phyloP scores from a whole-genome alignment of 1,284 basidiomycete species.

The Apiotrichum sp. region DNA sequence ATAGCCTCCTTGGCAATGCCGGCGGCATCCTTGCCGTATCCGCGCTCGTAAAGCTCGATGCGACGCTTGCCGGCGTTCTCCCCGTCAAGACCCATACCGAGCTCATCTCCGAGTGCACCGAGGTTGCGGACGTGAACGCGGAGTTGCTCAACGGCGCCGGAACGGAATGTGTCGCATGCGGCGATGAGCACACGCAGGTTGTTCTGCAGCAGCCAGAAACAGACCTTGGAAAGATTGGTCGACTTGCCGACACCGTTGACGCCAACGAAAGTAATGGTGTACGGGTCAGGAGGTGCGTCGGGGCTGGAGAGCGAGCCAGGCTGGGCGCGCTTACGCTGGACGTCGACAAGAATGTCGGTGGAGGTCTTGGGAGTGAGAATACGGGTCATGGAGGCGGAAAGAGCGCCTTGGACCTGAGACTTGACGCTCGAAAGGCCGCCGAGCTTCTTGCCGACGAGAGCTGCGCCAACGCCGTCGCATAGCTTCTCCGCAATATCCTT shows the following conservation, averaged over 20 bases:
- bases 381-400: constrained; percentile 81
- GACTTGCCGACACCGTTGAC: constrained; percentile 99
- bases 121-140: constrained; percentile 94
- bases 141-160: constrained; percentile 95
- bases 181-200: constrained; percentile 88
- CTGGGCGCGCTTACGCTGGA: constrained; percentile 51
- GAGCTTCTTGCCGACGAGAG: constrained; percentile 82
- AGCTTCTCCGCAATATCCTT: constrained; percentile 91
- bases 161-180: constrained; percentile 97
- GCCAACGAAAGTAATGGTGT: constrained; percentile 95
- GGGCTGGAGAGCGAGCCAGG: constrained; percentile 62
- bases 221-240: constrained; percentile 96
- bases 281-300: constrained; percentile 60
- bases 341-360: constrained; percentile 80
- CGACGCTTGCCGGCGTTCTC: constrained; percentile 8
- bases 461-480: constrained; percentile 84
- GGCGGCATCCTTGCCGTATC: constrained; percentile 97
- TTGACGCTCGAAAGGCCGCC: constrained; percentile 80
- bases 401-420: constrained; percentile 72
- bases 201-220: constrained; percentile 98
- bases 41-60: constrained; percentile 88
- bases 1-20: constrained; percentile 96
- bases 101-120: constrained; percentile 71
- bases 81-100: constrained; percentile 46
- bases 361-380: constrained; percentile 95